These are phyloP conservation scores for Ceratocystis cubensis DNA, from an alignment of 2,329 filamentous ascomycete genomes.

Conservation along the genomic window DNA sequence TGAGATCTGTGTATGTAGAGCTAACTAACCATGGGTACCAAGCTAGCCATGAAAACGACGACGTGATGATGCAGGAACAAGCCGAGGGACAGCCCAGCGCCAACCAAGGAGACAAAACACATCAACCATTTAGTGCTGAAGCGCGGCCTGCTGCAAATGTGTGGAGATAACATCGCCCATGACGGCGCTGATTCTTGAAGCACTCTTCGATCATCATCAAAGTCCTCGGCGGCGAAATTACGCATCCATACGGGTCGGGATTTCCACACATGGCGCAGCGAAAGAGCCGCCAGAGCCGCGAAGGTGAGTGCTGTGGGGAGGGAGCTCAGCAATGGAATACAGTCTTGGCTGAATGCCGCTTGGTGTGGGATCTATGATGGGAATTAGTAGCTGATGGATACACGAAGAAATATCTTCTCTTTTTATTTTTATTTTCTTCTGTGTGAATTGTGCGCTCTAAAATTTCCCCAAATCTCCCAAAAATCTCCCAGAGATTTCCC, in stretches of 20 bases:
- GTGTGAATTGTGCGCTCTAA: background rate
- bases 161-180: background rate
- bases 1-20: background rate
- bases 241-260: conserved; percentile 4
- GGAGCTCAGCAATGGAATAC: conserved; percentile 11
- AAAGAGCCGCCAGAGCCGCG: background rate
- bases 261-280: background rate
- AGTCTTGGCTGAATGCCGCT: conserved; percentile 10
- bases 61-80: background rate
- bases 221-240: conserved; percentile 12
- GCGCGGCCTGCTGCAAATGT: background rate
- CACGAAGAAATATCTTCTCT: background rate
- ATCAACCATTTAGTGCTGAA: background rate
- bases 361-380: conserved; percentile 3
- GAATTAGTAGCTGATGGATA: background rate
- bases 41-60: background rate
- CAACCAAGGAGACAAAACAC: background rate
- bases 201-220: background rate
- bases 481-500: background rate
- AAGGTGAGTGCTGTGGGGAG: conserved; percentile 7
- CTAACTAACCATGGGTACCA: conserved; percentile 5
- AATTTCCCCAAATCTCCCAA: background rate
- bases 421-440: background rate
- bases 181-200: background rate
- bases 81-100: background rate